These are phyloP conservation scores for Kalmanozyma brasiliensis DNA, from an alignment of 1,284 basidiomycete genomes.

Conservation along the genomic window DNA sequence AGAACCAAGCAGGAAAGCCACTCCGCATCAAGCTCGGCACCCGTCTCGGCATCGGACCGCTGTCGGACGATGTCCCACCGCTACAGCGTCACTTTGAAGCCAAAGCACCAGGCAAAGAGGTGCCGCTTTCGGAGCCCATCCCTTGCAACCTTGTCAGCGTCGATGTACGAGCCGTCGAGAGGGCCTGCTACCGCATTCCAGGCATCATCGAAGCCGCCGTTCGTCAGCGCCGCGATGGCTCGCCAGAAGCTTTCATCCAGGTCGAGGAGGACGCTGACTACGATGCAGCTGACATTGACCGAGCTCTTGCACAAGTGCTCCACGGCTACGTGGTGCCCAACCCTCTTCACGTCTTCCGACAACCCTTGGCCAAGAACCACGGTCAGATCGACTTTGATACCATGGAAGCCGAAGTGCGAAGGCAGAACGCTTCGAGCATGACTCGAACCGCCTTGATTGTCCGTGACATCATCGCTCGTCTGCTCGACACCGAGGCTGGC, in stretches of 20 bases:
- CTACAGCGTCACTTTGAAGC: conserved; percentile 68
- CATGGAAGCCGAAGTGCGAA: conserved; percentile 67
- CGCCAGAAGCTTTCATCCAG: conserved; percentile 67
- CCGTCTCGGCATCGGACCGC: conserved; percentile 65
- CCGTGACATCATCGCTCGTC: conserved; percentile 65
- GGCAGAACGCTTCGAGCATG: conserved; percentile 67
- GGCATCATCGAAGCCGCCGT: conserved; percentile 67
- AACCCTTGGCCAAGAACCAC: conserved; percentile 65
- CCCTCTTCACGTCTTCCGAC: conserved; percentile 68
- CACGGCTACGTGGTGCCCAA: conserved; percentile 68
- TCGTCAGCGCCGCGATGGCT: conserved; percentile 64
- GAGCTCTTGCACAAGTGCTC: conserved; percentile 65
- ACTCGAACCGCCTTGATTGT: conserved; percentile 64
- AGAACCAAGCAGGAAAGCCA: conserved; percentile 67
- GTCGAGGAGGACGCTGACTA: conserved; percentile 67
- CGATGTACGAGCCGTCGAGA: conserved; percentile 66
- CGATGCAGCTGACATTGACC: conserved; percentile 67
- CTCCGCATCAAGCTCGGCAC: conserved; percentile 68
- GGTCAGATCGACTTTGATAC: conserved; percentile 66
- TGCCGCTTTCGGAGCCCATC: conserved; percentile 65
- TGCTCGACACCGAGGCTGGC: conserved; percentile 66
- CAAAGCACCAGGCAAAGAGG: conserved; percentile 64
- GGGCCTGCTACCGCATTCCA: conserved; percentile 67
- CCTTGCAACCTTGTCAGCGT: conserved; percentile 65
- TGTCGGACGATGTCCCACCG: conserved; percentile 66